phyloP scores from a whole-genome alignment of 495 filamentous ascomycete species.

The Glutinoglossum americanum region DNA sequence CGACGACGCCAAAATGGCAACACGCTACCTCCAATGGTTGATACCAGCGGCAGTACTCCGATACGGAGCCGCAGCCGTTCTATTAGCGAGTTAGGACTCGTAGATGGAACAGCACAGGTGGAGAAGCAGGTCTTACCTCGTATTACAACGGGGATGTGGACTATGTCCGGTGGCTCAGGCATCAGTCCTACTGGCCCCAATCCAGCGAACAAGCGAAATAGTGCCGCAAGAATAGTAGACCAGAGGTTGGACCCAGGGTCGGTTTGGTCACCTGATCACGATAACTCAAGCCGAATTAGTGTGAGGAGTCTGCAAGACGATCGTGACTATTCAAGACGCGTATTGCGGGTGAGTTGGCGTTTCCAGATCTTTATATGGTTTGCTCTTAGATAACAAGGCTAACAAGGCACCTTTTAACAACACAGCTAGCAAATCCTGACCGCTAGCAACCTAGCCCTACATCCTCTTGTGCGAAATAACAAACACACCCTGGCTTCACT shows the following conservation, averaged over 20 bases:
- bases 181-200: background rate
- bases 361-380: background rate
- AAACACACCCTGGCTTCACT: background rate
- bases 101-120: background rate
- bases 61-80: conserved; percentile 18
- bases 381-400: background rate
- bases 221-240: conserved; percentile 19
- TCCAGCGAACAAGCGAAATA: conserved; percentile 1
- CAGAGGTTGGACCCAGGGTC: conserved; percentile 20
- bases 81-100: conserved; percentile 4
- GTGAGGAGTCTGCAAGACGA: conserved; percentile 31
- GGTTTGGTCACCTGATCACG: conserved; percentile 21
- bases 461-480: background rate
- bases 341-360: conserved; percentile 25
- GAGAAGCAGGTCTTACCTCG: background rate
- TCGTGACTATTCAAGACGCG: conserved; percentile 34
- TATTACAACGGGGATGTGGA: background rate
- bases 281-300: conserved; percentile 27
- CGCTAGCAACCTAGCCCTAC: background rate
- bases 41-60: conserved; percentile 12
- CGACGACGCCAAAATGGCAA: conserved; percentile 15
- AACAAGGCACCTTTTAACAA: background rate
- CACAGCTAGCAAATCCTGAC: background rate
- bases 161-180: background rate
- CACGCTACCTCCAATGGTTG: conserved; percentile 11